phyloP scores from a whole-genome alignment of 2,329 filamentous ascomycete genomes.

The Fusarium torulosum region DNA sequence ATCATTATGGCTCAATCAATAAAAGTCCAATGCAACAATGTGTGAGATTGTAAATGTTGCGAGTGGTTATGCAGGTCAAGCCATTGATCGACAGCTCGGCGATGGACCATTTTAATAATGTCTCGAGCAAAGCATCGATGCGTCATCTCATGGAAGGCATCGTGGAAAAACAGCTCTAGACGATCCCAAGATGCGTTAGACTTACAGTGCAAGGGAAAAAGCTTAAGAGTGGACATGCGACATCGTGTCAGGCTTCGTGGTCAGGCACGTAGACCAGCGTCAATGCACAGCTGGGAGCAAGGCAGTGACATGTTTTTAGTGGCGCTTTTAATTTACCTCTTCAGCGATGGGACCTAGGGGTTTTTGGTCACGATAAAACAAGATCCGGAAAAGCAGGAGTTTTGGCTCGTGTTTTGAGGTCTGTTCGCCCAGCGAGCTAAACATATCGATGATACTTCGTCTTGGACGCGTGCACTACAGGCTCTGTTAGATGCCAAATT shows the following conservation, averaged over 20 bases:
- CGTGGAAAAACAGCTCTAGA: neutral
- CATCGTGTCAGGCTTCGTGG: conserved; percentile 6
- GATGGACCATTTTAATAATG: conserved; percentile 16
- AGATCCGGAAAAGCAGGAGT: conserved; percentile 1
- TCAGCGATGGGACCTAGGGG: neutral
- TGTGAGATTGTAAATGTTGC: neutral
- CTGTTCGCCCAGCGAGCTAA: neutral
- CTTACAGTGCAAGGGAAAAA: neutral
- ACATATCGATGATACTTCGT: neutral
- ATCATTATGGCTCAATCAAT: neutral
- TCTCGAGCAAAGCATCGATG: conserved; percentile 15
- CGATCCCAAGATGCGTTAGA: conserved; percentile 24
- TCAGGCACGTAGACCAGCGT: conserved; percentile 7
- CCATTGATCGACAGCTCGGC: conserved; percentile 6
- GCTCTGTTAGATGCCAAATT: too few relatives aligned
- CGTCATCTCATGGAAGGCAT: conserved; percentile 14
- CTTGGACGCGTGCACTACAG: neutral
- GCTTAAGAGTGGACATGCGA: conserved; percentile 18
- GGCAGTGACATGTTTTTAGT: neutral
- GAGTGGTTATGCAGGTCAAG: neutral
- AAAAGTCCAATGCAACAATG: neutral
- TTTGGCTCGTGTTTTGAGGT: neutral
- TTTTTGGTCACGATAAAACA: neutral
- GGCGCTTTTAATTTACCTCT: neutral
- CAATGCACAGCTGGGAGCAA: neutral